Base-by-base conservation (phyloP, 2,329 filamentous ascomycete species). In the Monosporascus sp. region DNA sequence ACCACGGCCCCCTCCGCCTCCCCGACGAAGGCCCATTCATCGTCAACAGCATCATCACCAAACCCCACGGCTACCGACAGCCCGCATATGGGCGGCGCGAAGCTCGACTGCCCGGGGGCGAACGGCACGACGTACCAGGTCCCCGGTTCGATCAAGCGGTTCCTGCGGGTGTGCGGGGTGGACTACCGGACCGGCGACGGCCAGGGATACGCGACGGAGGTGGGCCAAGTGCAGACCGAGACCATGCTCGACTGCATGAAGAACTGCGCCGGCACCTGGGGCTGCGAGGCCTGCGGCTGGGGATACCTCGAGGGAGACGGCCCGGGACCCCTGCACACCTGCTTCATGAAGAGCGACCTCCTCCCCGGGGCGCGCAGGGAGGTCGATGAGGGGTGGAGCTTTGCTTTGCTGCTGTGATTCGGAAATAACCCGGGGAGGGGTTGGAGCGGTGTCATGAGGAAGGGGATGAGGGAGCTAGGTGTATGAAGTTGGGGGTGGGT, bases 101-200 rank as follows among this genome's bases (percentile, higher is more conserved):
- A 65, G 27, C 62, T 67, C 2, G 66, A 69, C 47, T 78, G 75
- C 50, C 75, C 75, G 0, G 66, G 65, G 1, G 67, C 70, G 15
- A 76, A 77, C 59, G 71, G 72, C 50, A 77, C 75, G 1, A 59
- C 68, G n/a, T 78, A 74, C 57, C 50, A 63, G 24, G 73, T 75
- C 1, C 69, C 72, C 1, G 67, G 68, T 8, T 72, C 72, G 3
- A 60, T 68, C 7, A 72, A 70, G 55, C 61, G 54, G 8, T 79
- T 79, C 64, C 57, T 72, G 22, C 74, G 72, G 6, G 50, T 73
- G 18, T 79, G 76, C 60, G 75, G 74, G 31, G 60, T 77, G 51
- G 76, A 79, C 62, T 77, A 74, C 59, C 54, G 68, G 70, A n/a
- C 54, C 53, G 2, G 60, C 56, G 54, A 52, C 24, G 17, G 17